phyloP scores from a whole-genome alignment of 2,329 filamentous ascomycete genomes.

The Achaetomium macrosporum region DNA sequence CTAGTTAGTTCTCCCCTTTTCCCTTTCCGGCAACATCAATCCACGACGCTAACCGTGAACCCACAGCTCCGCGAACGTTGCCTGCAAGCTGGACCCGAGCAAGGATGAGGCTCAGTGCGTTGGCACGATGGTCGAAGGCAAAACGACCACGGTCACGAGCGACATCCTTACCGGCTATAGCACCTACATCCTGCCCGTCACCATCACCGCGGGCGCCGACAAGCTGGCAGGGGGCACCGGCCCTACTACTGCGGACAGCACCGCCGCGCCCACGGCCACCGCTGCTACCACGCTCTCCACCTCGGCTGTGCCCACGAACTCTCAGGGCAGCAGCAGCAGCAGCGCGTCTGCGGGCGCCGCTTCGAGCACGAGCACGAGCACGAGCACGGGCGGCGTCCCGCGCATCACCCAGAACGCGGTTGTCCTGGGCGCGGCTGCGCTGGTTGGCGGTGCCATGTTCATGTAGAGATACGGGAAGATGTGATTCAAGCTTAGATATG shows the following conservation, averaged over 20 bases:
- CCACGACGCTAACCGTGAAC: neutral
- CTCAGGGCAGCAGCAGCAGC: neutral
- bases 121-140: neutral
- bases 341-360: neutral
- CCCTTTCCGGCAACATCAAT: neutral
- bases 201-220: constrained; percentile 18
- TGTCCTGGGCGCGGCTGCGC: constrained; percentile 31
- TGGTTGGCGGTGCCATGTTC: constrained; percentile 32
- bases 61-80: constrained; percentile 12
- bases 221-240: constrained; percentile 21
- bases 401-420: constrained; percentile 32
- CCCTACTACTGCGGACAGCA: neutral
- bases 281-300: neutral
- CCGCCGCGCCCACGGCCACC: neutral
- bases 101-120: constrained; percentile 5
- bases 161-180: constrained; percentile 4
- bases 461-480: constrained; percentile 24
- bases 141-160: neutral
- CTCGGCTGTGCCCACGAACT: neutral
- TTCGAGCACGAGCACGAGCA: neutral
- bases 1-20: constrained; percentile 9
- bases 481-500: neutral
- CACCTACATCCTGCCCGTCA: constrained; percentile 17
- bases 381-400: constrained; percentile 18
- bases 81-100: constrained; percentile 11